Conservation (phyloP, 2,329 filamentous ascomycete species). For the Mycosphaerella sp. region DNA sequence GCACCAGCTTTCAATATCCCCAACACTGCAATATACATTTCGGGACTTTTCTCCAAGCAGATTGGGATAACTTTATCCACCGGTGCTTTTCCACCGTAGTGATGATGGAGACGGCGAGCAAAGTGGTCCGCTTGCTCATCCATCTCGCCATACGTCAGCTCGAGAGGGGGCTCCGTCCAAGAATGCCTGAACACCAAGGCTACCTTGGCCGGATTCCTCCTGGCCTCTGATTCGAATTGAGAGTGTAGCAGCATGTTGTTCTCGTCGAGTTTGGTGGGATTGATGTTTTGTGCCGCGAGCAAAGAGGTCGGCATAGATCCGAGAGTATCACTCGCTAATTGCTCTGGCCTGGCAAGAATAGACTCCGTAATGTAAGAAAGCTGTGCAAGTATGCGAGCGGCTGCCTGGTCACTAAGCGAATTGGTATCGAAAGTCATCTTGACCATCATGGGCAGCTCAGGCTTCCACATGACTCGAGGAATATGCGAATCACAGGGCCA, state of each 20-base stretch:
- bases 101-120: not conserved
- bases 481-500: not conserved
- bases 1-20: conserved; percentile 30
- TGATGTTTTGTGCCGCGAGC: not conserved
- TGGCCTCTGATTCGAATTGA: not conserved
- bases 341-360: not conserved
- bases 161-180: not conserved
- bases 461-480: not conserved
- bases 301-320: not conserved
- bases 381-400: not conserved
- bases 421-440: not conserved
- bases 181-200: not conserved
- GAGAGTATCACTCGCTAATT: not conserved
- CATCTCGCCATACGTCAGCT: not conserved
- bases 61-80: not conserved
- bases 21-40: conserved; percentile 20
- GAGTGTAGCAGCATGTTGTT: not conserved
- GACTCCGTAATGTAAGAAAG: not conserved
- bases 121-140: not conserved
- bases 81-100: not conserved
- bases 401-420: not conserved
- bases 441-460: not conserved
- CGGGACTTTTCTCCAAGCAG: not conserved
- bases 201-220: not conserved
- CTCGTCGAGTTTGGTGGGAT: not conserved